Evolutionary conservation across 179 eudicot species (phyloP).

Genomic region (Patellifolia procumbens): DNA sequence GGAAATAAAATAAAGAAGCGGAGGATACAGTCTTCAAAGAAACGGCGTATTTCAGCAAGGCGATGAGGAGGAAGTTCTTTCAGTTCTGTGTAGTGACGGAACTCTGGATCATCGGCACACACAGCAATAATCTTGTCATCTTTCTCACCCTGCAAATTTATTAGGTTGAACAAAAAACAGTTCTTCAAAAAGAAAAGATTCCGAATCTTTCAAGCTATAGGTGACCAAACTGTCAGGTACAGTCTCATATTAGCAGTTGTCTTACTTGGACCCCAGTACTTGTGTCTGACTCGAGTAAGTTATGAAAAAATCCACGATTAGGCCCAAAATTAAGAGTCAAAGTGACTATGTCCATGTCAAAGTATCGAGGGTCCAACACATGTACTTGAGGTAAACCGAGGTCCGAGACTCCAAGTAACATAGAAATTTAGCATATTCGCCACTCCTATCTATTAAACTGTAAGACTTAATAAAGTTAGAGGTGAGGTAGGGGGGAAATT

Average conservation of each 20-base stretch:
- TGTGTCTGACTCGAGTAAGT: too few relatives aligned
- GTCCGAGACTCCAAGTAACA: too few relatives aligned
- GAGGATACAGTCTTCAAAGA: conserved; percentile 84
- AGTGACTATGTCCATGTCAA: too few relatives aligned
- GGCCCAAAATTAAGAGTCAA: too few relatives aligned
- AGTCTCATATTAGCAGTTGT: background rate
- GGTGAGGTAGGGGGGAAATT: background rate
- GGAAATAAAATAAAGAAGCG: background rate
- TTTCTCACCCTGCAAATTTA: conserved; percentile 55
- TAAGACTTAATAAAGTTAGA: background rate
- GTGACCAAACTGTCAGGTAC: background rate
- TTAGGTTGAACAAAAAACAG: too few relatives aligned
- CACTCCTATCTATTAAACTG: background rate
- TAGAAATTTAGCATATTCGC: background rate
- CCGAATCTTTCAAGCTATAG: background rate
- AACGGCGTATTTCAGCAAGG: conserved; percentile 74
- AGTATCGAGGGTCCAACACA: too few relatives aligned
- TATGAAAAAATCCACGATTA: too few relatives aligned
- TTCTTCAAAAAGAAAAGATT: background rate
- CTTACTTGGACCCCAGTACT: too few relatives aligned
- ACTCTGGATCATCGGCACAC: conserved; percentile 81
- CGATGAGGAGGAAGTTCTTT: conserved; percentile 72
- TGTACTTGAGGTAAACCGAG: too few relatives aligned
- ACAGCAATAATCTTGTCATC: conserved; percentile 82
- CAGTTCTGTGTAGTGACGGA: conserved; percentile 57